Evolutionary conservation across 2,329 filamentous ascomycete species (phyloP).

Genomic region (Diaporthe batatas): DNA sequence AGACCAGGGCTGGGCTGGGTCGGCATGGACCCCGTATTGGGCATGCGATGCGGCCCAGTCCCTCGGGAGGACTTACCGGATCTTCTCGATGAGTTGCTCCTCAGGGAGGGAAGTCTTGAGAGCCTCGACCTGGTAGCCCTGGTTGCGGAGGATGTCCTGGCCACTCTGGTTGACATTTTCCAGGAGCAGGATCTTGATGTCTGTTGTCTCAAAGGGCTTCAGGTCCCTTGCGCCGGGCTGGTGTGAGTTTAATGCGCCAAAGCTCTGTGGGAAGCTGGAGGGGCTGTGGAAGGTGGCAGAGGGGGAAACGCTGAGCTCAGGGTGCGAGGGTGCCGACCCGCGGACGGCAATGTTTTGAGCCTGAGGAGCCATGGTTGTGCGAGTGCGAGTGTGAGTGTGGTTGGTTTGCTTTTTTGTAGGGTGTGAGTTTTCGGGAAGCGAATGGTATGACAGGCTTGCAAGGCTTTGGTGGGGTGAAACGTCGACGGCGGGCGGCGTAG

Average conservation of each 20-base stretch:
- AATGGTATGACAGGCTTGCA: constrained; percentile 33
- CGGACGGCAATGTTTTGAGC: constrained; percentile 40
- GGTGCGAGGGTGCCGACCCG: constrained; percentile 53
- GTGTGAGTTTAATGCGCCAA: constrained; percentile 50
- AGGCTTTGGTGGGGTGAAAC: constrained; percentile 34
- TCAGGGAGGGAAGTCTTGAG: constrained; percentile 91
- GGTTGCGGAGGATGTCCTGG: constrained; percentile 81
- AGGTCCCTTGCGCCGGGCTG: constrained; percentile 73
- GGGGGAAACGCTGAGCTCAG: constrained; percentile 79
- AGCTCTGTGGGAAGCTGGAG: constrained; percentile 64
- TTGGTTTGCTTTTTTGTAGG: neutral
- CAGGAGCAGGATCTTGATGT: constrained; percentile 94
- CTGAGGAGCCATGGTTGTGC: constrained; percentile 38
- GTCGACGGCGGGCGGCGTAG: constrained; percentile 13
- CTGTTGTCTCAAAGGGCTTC: constrained; percentile 95
- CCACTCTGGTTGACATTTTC: constrained; percentile 97
- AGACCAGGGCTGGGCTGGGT: neutral
- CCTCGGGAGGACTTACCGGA: constrained; percentile 71
- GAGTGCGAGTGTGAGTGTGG: neutral
- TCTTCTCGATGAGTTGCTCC: constrained; percentile 96
- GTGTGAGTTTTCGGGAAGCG: constrained; percentile 17
- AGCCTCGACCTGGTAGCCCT: constrained; percentile 96
- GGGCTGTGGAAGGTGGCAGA: constrained; percentile 81
- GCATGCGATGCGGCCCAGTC: neutral
- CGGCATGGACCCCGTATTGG: neutral